Evolutionary conservation across 768 basidiomycete genomes (phyloP).

Genomic region (Hericium coralloides): DNA sequence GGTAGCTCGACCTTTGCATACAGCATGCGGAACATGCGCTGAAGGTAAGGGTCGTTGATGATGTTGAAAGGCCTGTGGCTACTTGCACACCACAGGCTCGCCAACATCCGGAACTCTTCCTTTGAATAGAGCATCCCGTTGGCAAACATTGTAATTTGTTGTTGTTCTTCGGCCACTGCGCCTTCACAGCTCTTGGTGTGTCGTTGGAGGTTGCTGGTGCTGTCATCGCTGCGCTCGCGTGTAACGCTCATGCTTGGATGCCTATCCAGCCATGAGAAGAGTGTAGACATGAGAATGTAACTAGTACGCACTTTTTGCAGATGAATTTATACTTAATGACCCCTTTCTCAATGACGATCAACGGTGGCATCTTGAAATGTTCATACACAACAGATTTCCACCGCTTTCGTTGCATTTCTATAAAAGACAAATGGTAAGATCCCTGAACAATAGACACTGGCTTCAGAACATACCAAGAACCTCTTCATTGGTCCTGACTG

Average conservation of each 20-base stretch:
- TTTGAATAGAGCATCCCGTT: conserved; percentile 1
- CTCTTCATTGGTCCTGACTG: no score
- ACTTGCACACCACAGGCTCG: conserved; percentile 10
- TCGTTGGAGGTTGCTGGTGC: conserved; percentile 1
- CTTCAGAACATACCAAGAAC: no score
- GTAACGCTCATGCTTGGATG: not conserved
- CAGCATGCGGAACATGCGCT: conserved; percentile 9
- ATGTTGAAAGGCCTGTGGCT: conserved; percentile 14
- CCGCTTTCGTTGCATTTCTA: no score
- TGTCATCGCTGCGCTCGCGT: not conserved
- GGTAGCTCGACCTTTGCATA: conserved; percentile 11
- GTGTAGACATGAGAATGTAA: not conserved
- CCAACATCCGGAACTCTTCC: conserved; percentile 4
- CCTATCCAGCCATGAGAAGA: not conserved
- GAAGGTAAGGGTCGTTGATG: conserved; percentile 9
- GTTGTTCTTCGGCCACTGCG: not conserved
- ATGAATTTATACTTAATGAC: not conserved
- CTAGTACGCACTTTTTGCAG: not conserved
- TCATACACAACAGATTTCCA: not conserved
- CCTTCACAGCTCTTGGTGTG: not conserved
- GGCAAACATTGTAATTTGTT: not conserved
- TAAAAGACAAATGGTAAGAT: no score
- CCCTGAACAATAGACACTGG: no score
- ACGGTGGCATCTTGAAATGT: not conserved
- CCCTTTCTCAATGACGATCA: not conserved